Base-by-base conservation (phyloP, 805 yeast species). In the Candida ficus region DNA sequence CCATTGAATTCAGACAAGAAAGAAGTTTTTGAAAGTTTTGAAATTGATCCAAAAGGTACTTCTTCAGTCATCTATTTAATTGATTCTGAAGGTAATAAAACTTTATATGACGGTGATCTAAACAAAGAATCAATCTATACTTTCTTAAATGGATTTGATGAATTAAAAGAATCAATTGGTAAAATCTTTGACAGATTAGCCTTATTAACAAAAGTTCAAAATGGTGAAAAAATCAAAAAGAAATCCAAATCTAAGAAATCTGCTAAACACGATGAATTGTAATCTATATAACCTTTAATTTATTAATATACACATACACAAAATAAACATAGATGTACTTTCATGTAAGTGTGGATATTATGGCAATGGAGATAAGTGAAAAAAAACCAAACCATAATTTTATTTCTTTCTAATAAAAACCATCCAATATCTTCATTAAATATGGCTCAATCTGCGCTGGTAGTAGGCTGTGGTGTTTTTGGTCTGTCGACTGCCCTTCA, bases 401-500 rank as follows among this genome's bases (percentile, higher is more conserved):
- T 29, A 29, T 29, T n/a, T 17, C 31, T 29, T 29, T n/a, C n/a
- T n/a, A n/a, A n/a, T n/a, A n/a, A n/a, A n/a, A n/a, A n/a, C n/a
- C n/a, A n/a, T n/a, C n/a, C n/a, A n/a, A n/a, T n/a, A n/a, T n/a
- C 16, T n/a, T n/a, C 14, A 7, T 27, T 11, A 7, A 11, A 32
- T 17, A 44, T 42, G 46, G 4, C 39, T 14, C 22, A 44, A 22
- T 29, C 44, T 56, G 55, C 42, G 35, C 39, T 54, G 1, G 37
- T 58, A 8, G 51, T 62, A 9, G 68, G 68, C 3, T 68, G 71
- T 49, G 75, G 76, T 3, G 70, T 68, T 2, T 68, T 69, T 55
- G 76, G 76, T 2, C 62, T 71, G 1, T 64, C 75, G 5, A 62
- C 75, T 0, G 70, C 73, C 8, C 52, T 65, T 5, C 65, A 67